phyloP scores from a whole-genome alignment of 106 monocot genomes.

The Apostasia ramifera region DNA sequence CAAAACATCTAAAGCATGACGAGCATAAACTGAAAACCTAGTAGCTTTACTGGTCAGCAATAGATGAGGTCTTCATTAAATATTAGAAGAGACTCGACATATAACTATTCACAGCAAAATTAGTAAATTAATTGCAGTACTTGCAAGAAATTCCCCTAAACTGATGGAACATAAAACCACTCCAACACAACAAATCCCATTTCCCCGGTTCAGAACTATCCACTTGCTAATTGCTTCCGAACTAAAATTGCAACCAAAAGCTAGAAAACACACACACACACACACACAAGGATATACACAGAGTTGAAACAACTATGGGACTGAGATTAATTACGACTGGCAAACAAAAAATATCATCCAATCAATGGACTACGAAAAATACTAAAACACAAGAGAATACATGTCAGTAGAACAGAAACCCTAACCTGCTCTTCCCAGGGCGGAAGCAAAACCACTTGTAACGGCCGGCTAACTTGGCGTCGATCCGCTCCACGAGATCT shows the following conservation, averaged over 20 bases:
- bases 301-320: background rate
- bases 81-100: too few species aligned
- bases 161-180: background rate
- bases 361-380: background rate
- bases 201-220: background rate
- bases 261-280: background rate
- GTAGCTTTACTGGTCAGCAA: background rate
- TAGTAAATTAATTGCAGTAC: background rate
- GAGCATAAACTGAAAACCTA: background rate
- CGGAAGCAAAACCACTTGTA: slow-evolving; percentile 77
- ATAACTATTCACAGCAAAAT: background rate
- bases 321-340: background rate
- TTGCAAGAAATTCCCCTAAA: background rate
- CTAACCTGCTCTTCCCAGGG: slow-evolving; percentile 69
- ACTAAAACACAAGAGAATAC: background rate
- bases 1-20: background rate
- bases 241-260: background rate
- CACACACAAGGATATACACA: background rate
- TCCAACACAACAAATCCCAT: background rate
- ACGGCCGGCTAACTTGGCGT: slow-evolving; percentile 56
- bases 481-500: slow-evolving; percentile 80
- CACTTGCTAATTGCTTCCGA: background rate
- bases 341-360: background rate
- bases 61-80: background rate
- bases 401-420: background rate